Conservation (phyloP, 352 stramenopile species). For the Phytophthora rubi region DNA sequence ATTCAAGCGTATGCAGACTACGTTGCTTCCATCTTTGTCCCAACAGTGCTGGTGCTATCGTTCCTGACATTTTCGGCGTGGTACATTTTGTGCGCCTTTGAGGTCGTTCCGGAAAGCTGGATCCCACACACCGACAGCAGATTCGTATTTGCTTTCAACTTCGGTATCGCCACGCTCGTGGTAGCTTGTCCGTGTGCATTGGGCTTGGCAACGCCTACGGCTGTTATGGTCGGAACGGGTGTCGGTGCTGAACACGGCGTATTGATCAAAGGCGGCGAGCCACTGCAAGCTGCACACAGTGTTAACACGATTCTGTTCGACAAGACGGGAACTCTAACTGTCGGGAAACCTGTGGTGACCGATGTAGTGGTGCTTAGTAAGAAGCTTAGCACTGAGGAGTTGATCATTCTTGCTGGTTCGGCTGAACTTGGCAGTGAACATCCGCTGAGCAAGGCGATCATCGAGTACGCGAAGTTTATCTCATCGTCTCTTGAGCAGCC, state of each 20-base stretch:
- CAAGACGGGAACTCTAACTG: conserved; percentile 99
- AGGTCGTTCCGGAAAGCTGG: conserved; percentile 69
- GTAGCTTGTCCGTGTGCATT: conserved; percentile 99
- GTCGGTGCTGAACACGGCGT: conserved; percentile 97
- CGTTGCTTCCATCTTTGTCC: conserved; percentile 96
- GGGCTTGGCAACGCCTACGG: conserved; percentile 97
- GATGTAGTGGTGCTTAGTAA: conserved; percentile 86
- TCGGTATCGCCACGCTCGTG: conserved; percentile 97
- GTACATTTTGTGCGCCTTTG: conserved; percentile 83
- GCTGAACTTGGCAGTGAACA: conserved; percentile 96
- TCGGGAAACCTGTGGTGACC: conserved; percentile 89
- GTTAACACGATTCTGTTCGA: conserved; percentile 98
- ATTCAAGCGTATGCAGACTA: conserved; percentile 98
- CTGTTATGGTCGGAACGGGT: conserved; percentile 98
- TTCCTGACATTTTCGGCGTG: conserved; percentile 96
- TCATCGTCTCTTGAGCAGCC: conserved; percentile 78
- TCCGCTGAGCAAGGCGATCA: conserved; percentile 93
- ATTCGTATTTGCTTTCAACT: conserved; percentile 97
- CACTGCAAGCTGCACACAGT: conserved; percentile 92
- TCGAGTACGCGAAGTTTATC: conserved; percentile 91
- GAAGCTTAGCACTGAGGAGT: conserved; percentile 76
- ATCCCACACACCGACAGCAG: conserved; percentile 74
- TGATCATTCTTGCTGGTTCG: conserved; percentile 90
- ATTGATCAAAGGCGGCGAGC: conserved; percentile 98
- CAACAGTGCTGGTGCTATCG: conserved; percentile 93